Evolutionary conservation across 352 stramenopile species (phyloP).

Genomic region (Phytophthora vignae): DNA sequence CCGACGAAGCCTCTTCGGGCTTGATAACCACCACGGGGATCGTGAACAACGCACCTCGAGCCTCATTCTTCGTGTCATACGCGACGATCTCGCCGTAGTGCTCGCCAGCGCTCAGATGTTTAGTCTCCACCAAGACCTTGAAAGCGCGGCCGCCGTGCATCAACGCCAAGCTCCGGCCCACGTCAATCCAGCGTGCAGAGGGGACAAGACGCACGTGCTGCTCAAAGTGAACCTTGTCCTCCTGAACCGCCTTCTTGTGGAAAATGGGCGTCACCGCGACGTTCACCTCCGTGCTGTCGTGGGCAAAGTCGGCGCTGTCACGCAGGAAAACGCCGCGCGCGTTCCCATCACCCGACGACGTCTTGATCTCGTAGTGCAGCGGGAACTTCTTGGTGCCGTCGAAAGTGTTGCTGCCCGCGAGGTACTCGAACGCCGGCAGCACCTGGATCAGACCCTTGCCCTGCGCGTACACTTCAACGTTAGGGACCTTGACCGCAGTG

Average conservation of each 20-base stretch:
- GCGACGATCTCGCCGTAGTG: constrained; percentile 90
- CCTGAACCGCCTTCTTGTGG: constrained; percentile 82
- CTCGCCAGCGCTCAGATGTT: constrained; percentile 76
- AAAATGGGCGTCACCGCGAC: constrained; percentile 91
- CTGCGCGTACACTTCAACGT: constrained; percentile 79
- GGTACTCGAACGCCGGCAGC: constrained; percentile 77
- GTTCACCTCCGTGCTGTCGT: constrained; percentile 80
- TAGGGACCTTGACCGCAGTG: constrained; percentile 70
- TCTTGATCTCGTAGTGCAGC: constrained; percentile 62
- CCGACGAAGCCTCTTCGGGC: constrained; percentile 57
- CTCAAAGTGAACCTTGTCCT: constrained; percentile 91
- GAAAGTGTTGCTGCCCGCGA: constrained; percentile 55
- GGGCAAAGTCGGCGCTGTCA: constrained; percentile 77
- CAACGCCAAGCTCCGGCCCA: constrained; percentile 85
- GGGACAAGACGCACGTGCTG: constrained; percentile 85
- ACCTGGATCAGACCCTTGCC: constrained; percentile 87
- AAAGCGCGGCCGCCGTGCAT: constrained; percentile 89
- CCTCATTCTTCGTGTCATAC: constrained; percentile 72
- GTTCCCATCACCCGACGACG: constrained; percentile 51
- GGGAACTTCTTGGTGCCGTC: constrained; percentile 74
- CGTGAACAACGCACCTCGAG: constrained; percentile 83
- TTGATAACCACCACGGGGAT: constrained; percentile 93
- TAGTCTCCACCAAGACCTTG: constrained; percentile 91
- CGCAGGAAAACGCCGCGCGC: constrained; percentile 86
- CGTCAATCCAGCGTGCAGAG: constrained; percentile 89